A percentile compares a stretch with the other conserved stretches of the same genome.
phyloP scores from a whole-genome alignment of 2,329 filamentous ascomycete species.

The Aureobasidium zeae region DNA sequence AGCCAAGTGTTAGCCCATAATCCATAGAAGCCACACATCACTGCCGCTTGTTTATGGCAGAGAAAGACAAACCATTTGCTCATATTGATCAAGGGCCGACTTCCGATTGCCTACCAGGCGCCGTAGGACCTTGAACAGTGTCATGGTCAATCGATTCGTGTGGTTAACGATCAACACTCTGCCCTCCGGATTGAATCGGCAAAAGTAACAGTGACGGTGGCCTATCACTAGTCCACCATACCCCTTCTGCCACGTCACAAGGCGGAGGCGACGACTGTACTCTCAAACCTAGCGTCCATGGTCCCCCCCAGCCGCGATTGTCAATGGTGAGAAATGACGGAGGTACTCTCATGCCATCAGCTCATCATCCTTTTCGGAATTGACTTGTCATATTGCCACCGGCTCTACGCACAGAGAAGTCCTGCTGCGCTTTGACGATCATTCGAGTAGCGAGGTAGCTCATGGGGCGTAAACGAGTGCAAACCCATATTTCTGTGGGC shows the following conservation, averaged over 20 bases:
- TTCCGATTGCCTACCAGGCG: not conserved
- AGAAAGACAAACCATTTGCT: not conserved
- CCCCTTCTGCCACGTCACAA: conserved; percentile 43
- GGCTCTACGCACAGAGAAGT: not conserved
- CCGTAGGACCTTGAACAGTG: not conserved
- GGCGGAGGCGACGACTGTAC: conserved; percentile 39
- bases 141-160: not conserved
- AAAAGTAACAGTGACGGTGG: conserved; percentile 19
- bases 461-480: conserved; percentile 20
- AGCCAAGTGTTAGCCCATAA: not conserved
- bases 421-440: conserved; percentile 18
- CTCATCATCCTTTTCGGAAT: conserved; percentile 4
- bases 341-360: conserved; percentile 13
- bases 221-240: conserved; percentile 24
- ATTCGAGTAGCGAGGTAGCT: conserved; percentile 30
- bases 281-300: conserved; percentile 40
- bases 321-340: conserved; percentile 20
- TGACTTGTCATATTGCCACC: not conserved
- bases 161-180: conserved; percentile 9
- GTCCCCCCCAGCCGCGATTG: conserved; percentile 24
- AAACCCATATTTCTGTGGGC: conserved; percentile 1
- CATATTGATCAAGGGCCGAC: not conserved
- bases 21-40: conserved; percentile 1
- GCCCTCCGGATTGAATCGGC: conserved; percentile 8
- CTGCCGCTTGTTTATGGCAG: conserved; percentile 1